Conservation (phyloP, 192 early-diverging fungal species). For the Coemansia reversa region DNA sequence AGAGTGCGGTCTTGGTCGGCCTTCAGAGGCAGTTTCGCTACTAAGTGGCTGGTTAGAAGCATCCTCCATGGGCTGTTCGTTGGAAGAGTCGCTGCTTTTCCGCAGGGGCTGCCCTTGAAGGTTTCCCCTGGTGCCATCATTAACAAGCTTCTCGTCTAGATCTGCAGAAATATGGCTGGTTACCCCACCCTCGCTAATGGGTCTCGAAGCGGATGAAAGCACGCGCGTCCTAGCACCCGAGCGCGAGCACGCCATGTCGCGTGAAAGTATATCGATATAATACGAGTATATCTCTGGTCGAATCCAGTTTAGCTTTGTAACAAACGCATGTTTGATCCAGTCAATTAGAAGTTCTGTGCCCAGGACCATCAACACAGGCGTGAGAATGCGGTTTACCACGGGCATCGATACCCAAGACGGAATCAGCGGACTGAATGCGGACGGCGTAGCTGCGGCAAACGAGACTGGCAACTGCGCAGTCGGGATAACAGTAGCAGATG, state of each 20-base stretch:
- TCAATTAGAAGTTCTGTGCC: conserved; percentile 91
- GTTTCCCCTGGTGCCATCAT: not conserved
- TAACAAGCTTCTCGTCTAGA: conserved; percentile 17
- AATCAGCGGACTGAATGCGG: conserved; percentile 62
- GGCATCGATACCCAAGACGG: conserved; percentile 65
- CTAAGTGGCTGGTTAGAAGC: not conserved
- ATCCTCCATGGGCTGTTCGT: not conserved
- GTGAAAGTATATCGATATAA: conserved; percentile 84
- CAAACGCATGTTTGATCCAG: conserved; percentile 98
- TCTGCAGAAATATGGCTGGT: not conserved
- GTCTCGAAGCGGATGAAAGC: not conserved
- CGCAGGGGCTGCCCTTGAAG: not conserved
- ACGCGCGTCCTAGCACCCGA: conserved; percentile 1
- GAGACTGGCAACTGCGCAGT: conserved; percentile 41
- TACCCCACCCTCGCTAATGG: not conserved
- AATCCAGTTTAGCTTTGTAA: conserved; percentile 96
- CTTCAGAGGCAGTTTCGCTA: not conserved
- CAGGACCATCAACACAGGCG: conserved; percentile 83
- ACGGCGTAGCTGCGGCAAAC: conserved; percentile 43
- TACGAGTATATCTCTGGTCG: conserved; percentile 81
- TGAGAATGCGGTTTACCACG: conserved; percentile 63
- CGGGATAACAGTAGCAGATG: conserved; percentile 11
- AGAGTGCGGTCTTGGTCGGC: conserved; percentile 15
- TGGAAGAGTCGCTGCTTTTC: not conserved
- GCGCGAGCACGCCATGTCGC: conserved; percentile 69